These are phyloP conservation scores for Dissophora globulifera DNA, from an alignment of 192 early-diverging fungal species.

Conservation along the genomic window DNA sequence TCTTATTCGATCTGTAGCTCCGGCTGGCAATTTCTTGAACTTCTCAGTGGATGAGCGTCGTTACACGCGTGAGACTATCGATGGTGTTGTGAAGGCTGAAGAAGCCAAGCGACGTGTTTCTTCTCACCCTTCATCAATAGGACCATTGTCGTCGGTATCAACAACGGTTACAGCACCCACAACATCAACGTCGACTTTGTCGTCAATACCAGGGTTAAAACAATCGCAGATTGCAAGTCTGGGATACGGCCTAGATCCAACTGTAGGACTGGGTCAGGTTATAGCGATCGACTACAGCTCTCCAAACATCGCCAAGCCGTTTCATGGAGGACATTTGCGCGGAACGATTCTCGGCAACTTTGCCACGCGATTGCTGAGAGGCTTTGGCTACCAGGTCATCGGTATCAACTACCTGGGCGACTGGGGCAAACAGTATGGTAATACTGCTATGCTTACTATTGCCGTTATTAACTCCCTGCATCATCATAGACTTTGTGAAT, in stretches of 20 bases:
- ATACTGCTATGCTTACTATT: too few species aligned
- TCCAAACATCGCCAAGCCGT: conserved; percentile 98
- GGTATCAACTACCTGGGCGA: conserved; percentile 97
- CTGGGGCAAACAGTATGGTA: conserved; percentile 98
- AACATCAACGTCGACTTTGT: neutral
- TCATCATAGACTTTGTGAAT: too few species aligned
- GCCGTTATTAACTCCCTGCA: too few species aligned
- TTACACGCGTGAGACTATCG: conserved; percentile 63
- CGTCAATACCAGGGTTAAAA: neutral
- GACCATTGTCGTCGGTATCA: too few species aligned
- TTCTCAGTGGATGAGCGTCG: conserved; percentile 66
- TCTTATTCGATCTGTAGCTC: conserved; percentile 58
- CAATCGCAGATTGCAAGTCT: conserved; percentile 7
- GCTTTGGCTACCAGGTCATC: conserved; percentile 83
- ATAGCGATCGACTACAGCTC: conserved; percentile 91
- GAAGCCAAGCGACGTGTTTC: conserved; percentile 7
- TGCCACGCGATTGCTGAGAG: conserved; percentile 78
- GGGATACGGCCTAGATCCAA: conserved; percentile 67
- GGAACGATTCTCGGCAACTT: conserved; percentile 97
- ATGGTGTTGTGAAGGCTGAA: conserved; percentile 59
- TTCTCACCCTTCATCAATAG: neutral
- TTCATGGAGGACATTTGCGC: conserved; percentile 96
- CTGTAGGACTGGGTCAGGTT: conserved; percentile 66
- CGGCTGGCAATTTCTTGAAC: conserved; percentile 74
- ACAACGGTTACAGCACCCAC: too few species aligned